Percentiles rank a stretch among this genome's conserved stretches.
Conservation (phyloP, 306 rosid genomes). For the Malus asiatica region DNA sequence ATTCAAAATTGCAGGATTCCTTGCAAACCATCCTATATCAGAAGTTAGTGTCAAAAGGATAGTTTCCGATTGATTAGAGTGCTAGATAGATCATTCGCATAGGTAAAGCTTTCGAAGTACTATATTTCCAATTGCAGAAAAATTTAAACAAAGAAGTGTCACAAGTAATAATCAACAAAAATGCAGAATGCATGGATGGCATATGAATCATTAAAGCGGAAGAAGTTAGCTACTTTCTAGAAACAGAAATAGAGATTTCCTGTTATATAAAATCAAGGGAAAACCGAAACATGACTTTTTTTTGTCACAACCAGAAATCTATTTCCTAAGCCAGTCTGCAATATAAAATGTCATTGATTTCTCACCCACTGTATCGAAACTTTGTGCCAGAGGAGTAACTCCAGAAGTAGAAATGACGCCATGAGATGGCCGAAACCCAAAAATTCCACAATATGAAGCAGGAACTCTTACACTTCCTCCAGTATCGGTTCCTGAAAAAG, state of each 20-base stretch:
- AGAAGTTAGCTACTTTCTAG: not conserved
- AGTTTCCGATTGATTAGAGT: not conserved
- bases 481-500: slow-evolving; percentile 71
- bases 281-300: not conserved
- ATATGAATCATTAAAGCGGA: not conserved
- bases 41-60: slow-evolving; percentile 28
- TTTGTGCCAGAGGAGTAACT: slow-evolving; percentile 84
- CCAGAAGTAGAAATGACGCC: slow-evolving; percentile 54
- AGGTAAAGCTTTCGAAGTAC: not conserved
- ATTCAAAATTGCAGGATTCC: slow-evolving; percentile 59
- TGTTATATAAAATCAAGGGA: not conserved
- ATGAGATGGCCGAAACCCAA: slow-evolving; percentile 90
- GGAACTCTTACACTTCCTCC: slow-evolving; percentile 96
- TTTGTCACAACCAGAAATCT: not conserved
- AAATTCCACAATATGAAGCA: slow-evolving; percentile 84
- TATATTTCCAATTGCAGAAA: not conserved
- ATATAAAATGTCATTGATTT: not conserved
- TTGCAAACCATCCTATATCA: slow-evolving; percentile 84
- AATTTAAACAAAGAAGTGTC: not conserved
- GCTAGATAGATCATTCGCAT: not conserved
- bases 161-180: not conserved
- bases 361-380: slow-evolving; percentile 87
- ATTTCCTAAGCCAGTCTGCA: not conserved
- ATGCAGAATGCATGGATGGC: not conserved
- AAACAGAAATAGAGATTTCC: not conserved